Evolutionary conservation across 345 rosid species (phyloP).

Genomic region (Aquilaria malaccensis): DNA sequence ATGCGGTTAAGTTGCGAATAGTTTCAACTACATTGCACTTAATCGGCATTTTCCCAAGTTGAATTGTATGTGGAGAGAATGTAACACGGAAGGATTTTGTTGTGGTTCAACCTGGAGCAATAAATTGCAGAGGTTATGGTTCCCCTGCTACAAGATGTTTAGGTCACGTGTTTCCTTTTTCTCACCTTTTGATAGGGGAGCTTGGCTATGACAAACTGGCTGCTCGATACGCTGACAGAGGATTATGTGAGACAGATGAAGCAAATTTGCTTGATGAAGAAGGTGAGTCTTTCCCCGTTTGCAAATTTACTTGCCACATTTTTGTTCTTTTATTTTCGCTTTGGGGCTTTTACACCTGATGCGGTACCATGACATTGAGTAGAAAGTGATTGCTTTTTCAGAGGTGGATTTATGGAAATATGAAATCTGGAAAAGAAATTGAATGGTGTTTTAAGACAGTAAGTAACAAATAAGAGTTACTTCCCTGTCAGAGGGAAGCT

Average conservation of each 20-base stretch:
- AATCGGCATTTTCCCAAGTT: no score
- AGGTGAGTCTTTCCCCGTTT: constrained; percentile 27
- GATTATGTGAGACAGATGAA: constrained; percentile 46
- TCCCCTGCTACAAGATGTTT: no score
- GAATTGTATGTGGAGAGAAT: not conserved
- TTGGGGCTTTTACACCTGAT: constrained; percentile 3
- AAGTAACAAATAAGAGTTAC: no score
- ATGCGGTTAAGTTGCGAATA: no score
- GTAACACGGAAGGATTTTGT: no score
- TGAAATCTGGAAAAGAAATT: not conserved
- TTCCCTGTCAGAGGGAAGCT: no score
- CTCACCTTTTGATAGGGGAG: constrained; percentile 28
- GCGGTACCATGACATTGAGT: no score
- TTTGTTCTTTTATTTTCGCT: constrained; percentile 4
- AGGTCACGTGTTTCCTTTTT: not conserved
- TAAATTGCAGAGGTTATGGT: no score
- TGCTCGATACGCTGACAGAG: constrained; percentile 31
- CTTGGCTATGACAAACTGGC: constrained; percentile 30
- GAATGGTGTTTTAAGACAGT: no score
- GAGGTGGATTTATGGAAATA: not conserved
- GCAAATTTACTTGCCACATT: constrained; percentile 1
- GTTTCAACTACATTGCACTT: no score
- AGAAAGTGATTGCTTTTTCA: no score
- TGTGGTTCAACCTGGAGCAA: no score
- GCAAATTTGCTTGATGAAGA: constrained; percentile 64